Evolutionary conservation across 805 yeast species (phyloP), one percentile per base, ranked within the genome.

Genomic region (Barnettozyma botsteinii): DNA sequence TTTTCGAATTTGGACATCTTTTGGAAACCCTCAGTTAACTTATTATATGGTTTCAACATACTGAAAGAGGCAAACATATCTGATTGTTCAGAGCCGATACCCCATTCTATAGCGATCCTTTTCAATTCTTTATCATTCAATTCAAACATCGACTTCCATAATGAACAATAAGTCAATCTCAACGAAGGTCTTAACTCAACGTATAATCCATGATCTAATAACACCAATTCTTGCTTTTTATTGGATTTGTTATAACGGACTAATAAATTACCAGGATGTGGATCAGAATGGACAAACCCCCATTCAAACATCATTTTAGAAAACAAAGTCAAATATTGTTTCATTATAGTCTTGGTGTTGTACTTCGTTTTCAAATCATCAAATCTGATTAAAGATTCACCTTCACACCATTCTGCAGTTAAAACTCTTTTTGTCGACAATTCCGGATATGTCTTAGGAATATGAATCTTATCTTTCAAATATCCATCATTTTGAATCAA

Each of bases 191-290:
- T 60, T 43, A 81, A 69, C 17, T 66, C 60, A 17, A 82, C 74
- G 51, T 81, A 84, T 20, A 85, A 62, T 0, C 94, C 94, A 55
- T 83, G 91, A 55, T 84, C 94, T 33, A 84, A 59, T 35, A 84
- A 64, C 22, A 85, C 87, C 27, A 82, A 61, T 52, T 82, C 77
- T 50, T 74, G 82, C 12, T 38, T 38, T 5, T 54, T 50, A 1
- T 39, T 29, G 2, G 17, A 15, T 5, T 48, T 46, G 12, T 62
- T 56, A 22, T 56, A 51, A 28, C 88, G 62, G 4, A 79, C 75
- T 40, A 85, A 55, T 48, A 85, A 59, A 55, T 84, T 85, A 6
- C 94, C 94, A 2, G 93, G 93, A 51, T 84, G 94, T 11, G 91
- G 85, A 42, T 79, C 85, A 24, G 81, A 70, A 52, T 79, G 85